Percentiles rank a stretch among this genome's conserved stretches.
phyloP scores from a whole-genome alignment of 805 yeast species.

The Groenewaldozyma salmanticensis region DNA sequence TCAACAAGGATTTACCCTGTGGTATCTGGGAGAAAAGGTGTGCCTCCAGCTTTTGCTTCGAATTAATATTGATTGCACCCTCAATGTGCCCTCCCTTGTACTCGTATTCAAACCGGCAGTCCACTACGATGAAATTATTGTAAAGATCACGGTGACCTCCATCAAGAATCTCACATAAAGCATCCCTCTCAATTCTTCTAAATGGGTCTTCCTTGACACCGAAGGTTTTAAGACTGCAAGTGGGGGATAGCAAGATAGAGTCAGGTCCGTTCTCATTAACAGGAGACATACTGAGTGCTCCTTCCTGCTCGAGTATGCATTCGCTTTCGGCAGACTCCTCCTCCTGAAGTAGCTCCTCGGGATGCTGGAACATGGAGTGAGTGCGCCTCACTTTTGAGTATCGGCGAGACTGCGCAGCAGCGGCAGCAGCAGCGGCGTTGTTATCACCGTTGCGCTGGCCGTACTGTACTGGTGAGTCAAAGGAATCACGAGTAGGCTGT shows the following conservation, averaged over 20 bases:
- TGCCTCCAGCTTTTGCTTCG: conserved; percentile 58
- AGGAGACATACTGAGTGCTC: conserved; percentile 2
- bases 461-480: conserved; percentile 3
- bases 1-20: conserved; percentile 38
- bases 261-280: conserved; percentile 14
- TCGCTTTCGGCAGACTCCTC: conserved; percentile 20
- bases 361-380: conserved; percentile 59
- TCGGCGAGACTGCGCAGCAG: neutral
- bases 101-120: conserved; percentile 91
- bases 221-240: conserved; percentile 33
- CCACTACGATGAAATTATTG: conserved; percentile 54
- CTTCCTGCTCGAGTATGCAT: neutral
- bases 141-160: conserved; percentile 45
- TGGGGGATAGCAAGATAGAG: conserved; percentile 15
- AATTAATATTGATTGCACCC: conserved; percentile 69
- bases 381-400: conserved; percentile 43
- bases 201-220: conserved; percentile 48
- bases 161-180: conserved; percentile 47
- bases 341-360: conserved; percentile 35
- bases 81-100: conserved; percentile 86
- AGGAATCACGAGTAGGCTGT: conserved; percentile 5
- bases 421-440: neutral
- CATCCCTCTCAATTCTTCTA: conserved; percentile 54
- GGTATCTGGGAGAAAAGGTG: conserved; percentile 32
- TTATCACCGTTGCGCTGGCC: neutral